Evolutionary conservation across 495 filamentous ascomycete genomes (phyloP), one percentile per base, ranked within the genome.

Genomic region (Gamarada debralockiae): DNA sequence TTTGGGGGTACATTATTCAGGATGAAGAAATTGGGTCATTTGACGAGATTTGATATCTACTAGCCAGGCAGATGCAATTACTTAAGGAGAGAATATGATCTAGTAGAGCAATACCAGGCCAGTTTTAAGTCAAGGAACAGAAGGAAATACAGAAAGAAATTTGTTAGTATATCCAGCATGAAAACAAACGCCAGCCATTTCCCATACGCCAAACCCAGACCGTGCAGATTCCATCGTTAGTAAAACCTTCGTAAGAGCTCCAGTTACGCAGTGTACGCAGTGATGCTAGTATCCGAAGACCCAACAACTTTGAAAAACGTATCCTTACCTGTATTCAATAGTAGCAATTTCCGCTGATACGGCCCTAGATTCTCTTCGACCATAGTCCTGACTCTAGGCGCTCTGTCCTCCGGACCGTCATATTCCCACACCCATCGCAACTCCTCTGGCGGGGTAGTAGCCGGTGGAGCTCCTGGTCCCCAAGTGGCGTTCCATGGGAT

Each of bases 381-480:
- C 64, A 81, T 57, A 14, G 63, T 56, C 43, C 59, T 31, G 59
- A 38, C 50, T 40, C 48, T 55, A 13, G 65, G 78, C 44, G 71
- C 69, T 10, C 65, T 50, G 10, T 59, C 54, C n/a, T 68, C 62
- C 0, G 69, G 64, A 0, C 76, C 77, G 34, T 59, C 50, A 55
- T 75, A 81, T 47, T 76, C 71, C 76, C 75, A 81, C 0, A 75
- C 70, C 74, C 74, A 78, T 10, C 74, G 66, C 22, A 52, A 20
- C 3, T 68, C 60, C 14, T 53, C 47, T 22, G 40, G 49, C 15
- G 43, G 36, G 8, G 31, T 24, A 22, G 17, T 36, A 50, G 38
- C 15, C n/a, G 47, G 21, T 24, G 57, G 50, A 22, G 36, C 24
- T 18, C n/a, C 55, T 3, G 55, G 49, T 13, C 66, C 68, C 72